Evolutionary conservation across 169 alveolate species (phyloP), one percentile per base, ranked within the genome.

Genomic region (Fabrea salina): DNA sequence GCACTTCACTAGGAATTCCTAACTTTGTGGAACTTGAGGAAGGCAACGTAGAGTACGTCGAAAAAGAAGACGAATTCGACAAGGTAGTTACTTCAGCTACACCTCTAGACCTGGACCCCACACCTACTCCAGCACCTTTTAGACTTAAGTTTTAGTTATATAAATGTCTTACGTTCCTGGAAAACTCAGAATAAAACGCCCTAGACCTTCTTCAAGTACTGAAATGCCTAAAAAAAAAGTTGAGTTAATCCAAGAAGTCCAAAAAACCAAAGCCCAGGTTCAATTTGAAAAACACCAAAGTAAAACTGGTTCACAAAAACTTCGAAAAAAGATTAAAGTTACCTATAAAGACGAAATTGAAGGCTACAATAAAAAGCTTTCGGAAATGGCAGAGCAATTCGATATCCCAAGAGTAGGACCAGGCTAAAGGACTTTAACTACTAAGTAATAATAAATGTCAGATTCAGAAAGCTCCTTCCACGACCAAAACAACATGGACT

Each of bases 361-460:
- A 40, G 71, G 80, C 19, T 87, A 79, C 51, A 87, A 87, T 44
- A 83, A 83, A 61, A 74, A 79, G 37, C 82, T 87, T 39, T 33
- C 84, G 39, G 81, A 80, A 33, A 37, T 87, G 59, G 86, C 92
- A 6, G 92, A 87, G 70, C 90, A 87, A 61, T 83, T 77, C 49
- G 92, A 87, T 59, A 81, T 87, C 33, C 90, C 90, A 11, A 83
- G 80, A 39, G 88, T 87, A 16, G 92, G 92, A 13, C 88, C 90
- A n/a, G n/a, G n/a, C n/a, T n/a, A n/a, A n/a, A n/a, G n/a, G n/a
- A n/a, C n/a, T n/a, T n/a, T n/a, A n/a, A n/a, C n/a, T n/a, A n/a
- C n/a, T n/a, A n/a, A n/a, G n/a, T n/a, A n/a, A n/a, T n/a, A n/a
- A n/a, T n/a, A n/a, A n/a, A n/a, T n/a, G n/a, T n/a, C n/a, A n/a